A percentile compares a stretch with the other conserved stretches of the same genome.
These are phyloP conservation scores for Spatholobus suberectus DNA, from an alignment of 306 rosid genomes.

Conservation along the genomic window DNA sequence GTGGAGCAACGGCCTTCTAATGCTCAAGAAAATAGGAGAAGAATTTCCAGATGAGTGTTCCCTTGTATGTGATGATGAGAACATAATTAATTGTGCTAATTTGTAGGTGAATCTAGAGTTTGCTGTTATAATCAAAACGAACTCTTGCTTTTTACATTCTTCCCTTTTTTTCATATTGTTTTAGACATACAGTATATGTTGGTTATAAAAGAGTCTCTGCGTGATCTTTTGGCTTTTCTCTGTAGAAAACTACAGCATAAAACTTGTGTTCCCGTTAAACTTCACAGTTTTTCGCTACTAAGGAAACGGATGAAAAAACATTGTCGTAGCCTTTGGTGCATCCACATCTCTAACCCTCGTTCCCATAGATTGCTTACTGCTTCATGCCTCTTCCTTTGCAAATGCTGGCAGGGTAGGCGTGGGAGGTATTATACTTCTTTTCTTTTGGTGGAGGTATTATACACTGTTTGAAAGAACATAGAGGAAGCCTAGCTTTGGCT, in stretches of 20 bases:
- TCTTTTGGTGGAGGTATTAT: too few relatives aligned
- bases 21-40: constrained; percentile 57
- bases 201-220: background rate
- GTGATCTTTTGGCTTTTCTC: background rate
- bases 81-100: constrained; percentile 46
- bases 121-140: constrained; percentile 26
- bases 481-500: too few relatives aligned
- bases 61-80: constrained; percentile 42
- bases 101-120: constrained; percentile 33
- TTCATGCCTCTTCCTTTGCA: too few relatives aligned
- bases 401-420: too few relatives aligned
- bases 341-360: too few relatives aligned
- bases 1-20: constrained; percentile 46
- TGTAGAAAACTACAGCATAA: background rate
- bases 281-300: too few relatives aligned
- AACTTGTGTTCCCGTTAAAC: background rate
- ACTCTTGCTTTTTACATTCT: constrained; percentile 3
- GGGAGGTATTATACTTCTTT: too few relatives aligned
- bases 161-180: background rate
- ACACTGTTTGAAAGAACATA: too few relatives aligned
- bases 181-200: background rate
- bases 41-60: constrained; percentile 57
- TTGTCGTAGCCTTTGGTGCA: too few relatives aligned
- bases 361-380: too few relatives aligned
- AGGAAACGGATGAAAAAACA: too few relatives aligned